Base-by-base conservation (phyloP, 257 asterid genomes). In the Nyctanthes arbortristis region DNA sequence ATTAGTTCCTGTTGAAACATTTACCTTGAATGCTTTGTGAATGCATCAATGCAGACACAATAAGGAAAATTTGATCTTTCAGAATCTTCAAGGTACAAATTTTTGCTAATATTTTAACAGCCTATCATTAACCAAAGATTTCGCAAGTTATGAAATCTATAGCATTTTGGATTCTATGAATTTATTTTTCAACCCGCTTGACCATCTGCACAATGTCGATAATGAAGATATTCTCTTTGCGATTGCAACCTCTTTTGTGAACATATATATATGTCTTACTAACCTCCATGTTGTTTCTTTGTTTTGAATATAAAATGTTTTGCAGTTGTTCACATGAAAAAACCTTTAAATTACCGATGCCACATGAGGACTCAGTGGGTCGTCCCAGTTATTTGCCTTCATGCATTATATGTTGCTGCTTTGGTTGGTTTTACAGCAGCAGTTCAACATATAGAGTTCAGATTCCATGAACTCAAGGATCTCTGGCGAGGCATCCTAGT, bases 401-500 rank as follows among this genome's bases (percentile, higher is more conserved):
- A 91, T 55, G 94, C 82, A 33, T 45, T 84, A 65, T 91, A 88
- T 72, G 78, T 87, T 64, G 88, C 87, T 69, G 81, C 85, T 82
- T 77, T 91, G 89, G 79, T 91, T 71, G 88, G 82, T 64, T 80
- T 82, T 68, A 85, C 96, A 31, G 88, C 81, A 73, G 93, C 97
- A 16, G 54, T 88, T 80, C 94, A 78, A 54, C 96, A 90, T 74
- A 72, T 90, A 29, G 91, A 90, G 75, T 90, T 90, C 77, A 84
- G 93, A 79, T 90, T 90, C 84, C 89, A 85, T 16, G 97, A 90
- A 79, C 85, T 88, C 71, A 90, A 90, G 81, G 96, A 85, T 71
- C 96, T 91, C 58, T 87, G 96, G 96, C 87, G 94, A 14, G 97
- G 96, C 61, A 82, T 87, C 63, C 79, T 91, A 49, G 90, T 88